phyloP scores from a whole-genome alignment of 176 grass and related monocot genomes.

The Bothriochloa decipiens region DNA sequence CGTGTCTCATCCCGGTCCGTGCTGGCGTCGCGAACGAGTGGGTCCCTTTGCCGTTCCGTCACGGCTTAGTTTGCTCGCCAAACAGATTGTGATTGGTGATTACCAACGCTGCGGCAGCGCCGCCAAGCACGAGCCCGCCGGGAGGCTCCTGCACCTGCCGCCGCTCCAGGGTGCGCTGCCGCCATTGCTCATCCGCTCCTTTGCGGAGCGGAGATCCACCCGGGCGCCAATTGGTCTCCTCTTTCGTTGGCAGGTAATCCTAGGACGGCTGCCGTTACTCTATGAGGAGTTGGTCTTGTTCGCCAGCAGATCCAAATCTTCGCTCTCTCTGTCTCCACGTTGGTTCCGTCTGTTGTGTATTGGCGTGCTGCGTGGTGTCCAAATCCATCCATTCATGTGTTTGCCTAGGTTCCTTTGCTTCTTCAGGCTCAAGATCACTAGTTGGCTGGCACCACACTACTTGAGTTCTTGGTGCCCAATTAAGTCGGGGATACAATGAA shows the following conservation, averaged over 20 bases:
- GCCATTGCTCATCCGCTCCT: background rate
- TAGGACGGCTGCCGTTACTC: background rate
- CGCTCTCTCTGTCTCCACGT: background rate
- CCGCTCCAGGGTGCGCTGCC: background rate
- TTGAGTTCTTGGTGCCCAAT: background rate
- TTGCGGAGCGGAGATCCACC: constrained; percentile 10
- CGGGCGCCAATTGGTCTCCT: background rate
- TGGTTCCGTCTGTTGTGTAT: background rate
- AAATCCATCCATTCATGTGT: background rate
- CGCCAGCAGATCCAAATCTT: constrained; percentile 24
- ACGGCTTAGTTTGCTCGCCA: constrained; percentile 11
- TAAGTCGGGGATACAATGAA: background rate
- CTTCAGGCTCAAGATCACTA: background rate
- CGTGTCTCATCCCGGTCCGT: background rate
- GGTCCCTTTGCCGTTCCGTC: constrained; percentile 12
- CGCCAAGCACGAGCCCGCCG: background rate
- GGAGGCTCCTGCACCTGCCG: background rate
- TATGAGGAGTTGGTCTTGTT: background rate
- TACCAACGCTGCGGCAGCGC: constrained; percentile 17
- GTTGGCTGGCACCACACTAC: background rate
- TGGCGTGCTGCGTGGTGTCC: background rate
- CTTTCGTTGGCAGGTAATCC: constrained; percentile 17
- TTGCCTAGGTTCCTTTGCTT: background rate
- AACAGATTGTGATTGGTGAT: background rate
- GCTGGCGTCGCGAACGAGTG: background rate